A percentile compares a stretch with the other conserved stretches of the same genome.
Evolutionary conservation across 495 filamentous ascomycete genomes (phyloP).

Genomic region (Lineolata rhizophorae): DNA sequence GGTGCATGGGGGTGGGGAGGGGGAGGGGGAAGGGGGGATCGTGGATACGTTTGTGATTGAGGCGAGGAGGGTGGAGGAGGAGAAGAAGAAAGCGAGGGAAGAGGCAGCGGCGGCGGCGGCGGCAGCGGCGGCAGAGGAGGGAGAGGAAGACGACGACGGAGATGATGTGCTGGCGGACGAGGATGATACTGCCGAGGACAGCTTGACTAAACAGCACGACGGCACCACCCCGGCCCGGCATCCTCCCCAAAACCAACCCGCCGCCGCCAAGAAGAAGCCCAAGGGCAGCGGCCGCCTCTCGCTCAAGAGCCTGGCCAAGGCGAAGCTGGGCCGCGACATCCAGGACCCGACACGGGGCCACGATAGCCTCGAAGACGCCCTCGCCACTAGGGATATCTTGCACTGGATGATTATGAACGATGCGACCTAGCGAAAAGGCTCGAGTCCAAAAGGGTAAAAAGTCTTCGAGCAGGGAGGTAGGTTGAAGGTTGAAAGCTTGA

Average conservation of each 20-base stretch:
- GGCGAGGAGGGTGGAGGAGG: slow-evolving; percentile 1
- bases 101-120: slow-evolving; percentile 1
- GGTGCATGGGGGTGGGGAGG: no score
- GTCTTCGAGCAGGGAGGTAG: no score
- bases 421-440: no score
- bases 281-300: slow-evolving; percentile 1
- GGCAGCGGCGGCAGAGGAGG: neutral
- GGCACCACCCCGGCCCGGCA: no score
- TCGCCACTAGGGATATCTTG: slow-evolving; percentile 20
- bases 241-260: no score
- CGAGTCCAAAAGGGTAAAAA: no score
- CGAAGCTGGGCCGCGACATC: slow-evolving; percentile 15
- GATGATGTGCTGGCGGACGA: no score
- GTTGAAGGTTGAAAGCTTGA: no score
- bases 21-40: no score
- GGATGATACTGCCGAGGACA: no score
- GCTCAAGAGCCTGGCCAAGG: slow-evolving; percentile 14
- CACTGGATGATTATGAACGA: slow-evolving; percentile 8
- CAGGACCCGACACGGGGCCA: slow-evolving; percentile 12
- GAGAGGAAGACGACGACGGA: no score
- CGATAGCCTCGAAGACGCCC: slow-evolving; percentile 22
- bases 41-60: slow-evolving; percentile 14
- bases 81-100: slow-evolving; percentile 2
- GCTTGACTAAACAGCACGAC: neutral
- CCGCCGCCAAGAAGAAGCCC: neutral